phyloP scores from a whole-genome alignment of 257 asterid genomes.

The Ocimum tenuiflorum region DNA sequence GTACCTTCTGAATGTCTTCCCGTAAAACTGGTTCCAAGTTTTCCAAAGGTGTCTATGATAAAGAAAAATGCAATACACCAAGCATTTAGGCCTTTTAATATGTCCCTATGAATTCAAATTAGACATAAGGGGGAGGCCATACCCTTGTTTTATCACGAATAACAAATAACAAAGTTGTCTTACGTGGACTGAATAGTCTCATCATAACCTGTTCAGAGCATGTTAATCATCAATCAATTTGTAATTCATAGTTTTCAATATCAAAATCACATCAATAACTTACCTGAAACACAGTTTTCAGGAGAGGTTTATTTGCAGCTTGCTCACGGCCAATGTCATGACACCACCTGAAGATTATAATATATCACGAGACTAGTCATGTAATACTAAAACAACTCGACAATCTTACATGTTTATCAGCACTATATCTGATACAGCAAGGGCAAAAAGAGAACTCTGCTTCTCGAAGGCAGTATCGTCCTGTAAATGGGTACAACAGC shows the following conservation, averaged over 20 bases:
- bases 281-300: constrained; percentile 96
- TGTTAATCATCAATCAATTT: constrained; percentile 19
- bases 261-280: neutral
- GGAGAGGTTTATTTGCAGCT: constrained; percentile 94
- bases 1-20: constrained; percentile 94
- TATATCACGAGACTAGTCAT: neutral
- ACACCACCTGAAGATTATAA: constrained; percentile 71
- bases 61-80: constrained; percentile 18
- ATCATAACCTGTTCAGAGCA: constrained; percentile 71
- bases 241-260: neutral
- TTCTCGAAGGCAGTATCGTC: constrained; percentile 95
- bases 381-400: constrained; percentile 2
- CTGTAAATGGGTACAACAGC: constrained; percentile 34
- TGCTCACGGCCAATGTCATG: constrained; percentile 99
- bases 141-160: constrained; percentile 97
- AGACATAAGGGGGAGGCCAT: constrained; percentile 24
- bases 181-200: constrained; percentile 93
- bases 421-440: constrained; percentile 96
- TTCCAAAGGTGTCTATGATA: constrained; percentile 78
- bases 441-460: constrained; percentile 96
- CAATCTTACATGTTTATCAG: constrained; percentile 86
- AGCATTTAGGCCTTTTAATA: neutral
- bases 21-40: constrained; percentile 86
- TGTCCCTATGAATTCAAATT: neutral
- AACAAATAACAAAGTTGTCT: constrained; percentile 90